Percentiles rank a stretch among this genome's conserved stretches.
These are phyloP conservation scores for Coffea humblotiana DNA, from an alignment of 305 asterid genomes.

Conservation along the genomic window DNA sequence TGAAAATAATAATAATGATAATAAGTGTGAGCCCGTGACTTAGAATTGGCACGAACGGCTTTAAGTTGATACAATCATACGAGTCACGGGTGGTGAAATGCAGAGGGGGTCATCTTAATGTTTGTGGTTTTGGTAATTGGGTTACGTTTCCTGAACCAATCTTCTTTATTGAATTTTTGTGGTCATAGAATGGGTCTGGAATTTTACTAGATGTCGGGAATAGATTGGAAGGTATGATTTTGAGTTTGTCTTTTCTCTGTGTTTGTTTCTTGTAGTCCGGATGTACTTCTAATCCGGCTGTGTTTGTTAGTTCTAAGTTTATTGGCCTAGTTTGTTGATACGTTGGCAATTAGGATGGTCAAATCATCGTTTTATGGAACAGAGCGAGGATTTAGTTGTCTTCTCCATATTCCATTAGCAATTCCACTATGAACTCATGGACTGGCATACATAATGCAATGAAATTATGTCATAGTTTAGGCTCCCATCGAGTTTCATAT, in stretches of 20 bases:
- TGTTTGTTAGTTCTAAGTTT: background rate
- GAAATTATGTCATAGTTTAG: no score
- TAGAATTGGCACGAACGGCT: background rate
- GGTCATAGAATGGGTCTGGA: constrained; percentile 9
- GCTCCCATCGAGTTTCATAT: no score
- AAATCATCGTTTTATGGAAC: background rate
- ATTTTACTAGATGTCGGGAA: background rate
- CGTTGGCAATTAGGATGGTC: background rate
- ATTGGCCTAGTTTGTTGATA: background rate
- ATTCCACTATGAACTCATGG: no score
- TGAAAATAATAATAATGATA: no score
- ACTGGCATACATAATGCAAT: no score
- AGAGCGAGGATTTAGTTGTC: background rate
- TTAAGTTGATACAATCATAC: background rate
- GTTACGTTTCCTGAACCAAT: background rate
- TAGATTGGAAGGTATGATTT: background rate
- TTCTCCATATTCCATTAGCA: background rate
- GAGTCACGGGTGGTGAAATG: constrained; percentile 13
- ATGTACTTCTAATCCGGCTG: background rate
- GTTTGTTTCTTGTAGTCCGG: background rate
- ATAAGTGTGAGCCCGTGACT: constrained; percentile 10
- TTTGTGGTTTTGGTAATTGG: background rate
- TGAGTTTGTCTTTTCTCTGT: background rate
- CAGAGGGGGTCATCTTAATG: background rate
- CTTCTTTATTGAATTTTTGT: background rate